Evolutionary conservation across 2,329 filamentous ascomycete genomes (phyloP).

Genomic region (Aspergillus ustus): DNA sequence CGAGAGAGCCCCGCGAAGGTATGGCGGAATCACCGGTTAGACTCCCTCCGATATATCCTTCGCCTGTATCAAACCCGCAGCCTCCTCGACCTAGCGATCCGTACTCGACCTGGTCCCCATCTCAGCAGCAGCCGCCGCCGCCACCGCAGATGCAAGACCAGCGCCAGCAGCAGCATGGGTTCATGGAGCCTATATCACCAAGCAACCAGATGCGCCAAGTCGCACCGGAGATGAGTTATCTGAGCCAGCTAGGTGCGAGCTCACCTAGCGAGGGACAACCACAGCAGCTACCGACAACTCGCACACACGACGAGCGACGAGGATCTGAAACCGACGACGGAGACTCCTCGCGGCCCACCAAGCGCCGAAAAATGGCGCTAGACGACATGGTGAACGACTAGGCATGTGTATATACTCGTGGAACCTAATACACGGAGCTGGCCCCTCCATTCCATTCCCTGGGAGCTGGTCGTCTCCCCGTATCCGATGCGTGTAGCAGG

Average conservation of each 20-base stretch:
- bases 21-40: slow-evolving; percentile 40
- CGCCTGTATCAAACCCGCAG: slow-evolving; percentile 30
- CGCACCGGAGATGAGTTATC: slow-evolving; percentile 27
- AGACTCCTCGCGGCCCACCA: slow-evolving; percentile 35
- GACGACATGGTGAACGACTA: slow-evolving; percentile 48
- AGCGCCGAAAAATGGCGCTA: slow-evolving; percentile 45
- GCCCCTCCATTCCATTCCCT: slow-evolving; percentile 8
- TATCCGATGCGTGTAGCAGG: slow-evolving; percentile 27
- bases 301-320: slow-evolving; percentile 21
- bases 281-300: slow-evolving; percentile 23
- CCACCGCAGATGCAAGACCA: neutral
- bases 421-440: neutral
- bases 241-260: slow-evolving; percentile 21
- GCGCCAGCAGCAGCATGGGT: slow-evolving; percentile 28
- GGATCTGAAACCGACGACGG: slow-evolving; percentile 25
- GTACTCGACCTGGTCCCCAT: slow-evolving; percentile 4
- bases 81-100: neutral
- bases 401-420: neutral
- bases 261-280: slow-evolving; percentile 26
- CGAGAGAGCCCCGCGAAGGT: slow-evolving; percentile 33
- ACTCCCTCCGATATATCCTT: slow-evolving; percentile 44
- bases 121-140: slow-evolving; percentile 10
- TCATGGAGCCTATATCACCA: slow-evolving; percentile 34
- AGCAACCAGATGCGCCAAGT: slow-evolving; percentile 32
- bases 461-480: neutral